Percentiles rank a stretch among this genome's conserved stretches.
phyloP scores from a whole-genome alignment of 495 filamentous ascomycete species.

The Barbatosphaeria neglecta region DNA sequence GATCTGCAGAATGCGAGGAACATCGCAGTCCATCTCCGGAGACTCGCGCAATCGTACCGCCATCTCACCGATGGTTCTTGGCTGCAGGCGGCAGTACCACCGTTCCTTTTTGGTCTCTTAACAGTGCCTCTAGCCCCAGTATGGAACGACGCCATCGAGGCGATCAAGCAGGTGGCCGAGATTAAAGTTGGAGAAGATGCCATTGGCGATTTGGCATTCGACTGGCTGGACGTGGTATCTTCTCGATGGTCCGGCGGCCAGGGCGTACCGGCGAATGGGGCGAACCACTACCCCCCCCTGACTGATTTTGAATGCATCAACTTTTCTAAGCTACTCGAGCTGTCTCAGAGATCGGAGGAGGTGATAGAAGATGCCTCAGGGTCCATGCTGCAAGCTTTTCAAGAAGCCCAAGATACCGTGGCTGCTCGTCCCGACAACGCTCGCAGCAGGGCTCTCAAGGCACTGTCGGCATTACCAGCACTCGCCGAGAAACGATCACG shows the following conservation, averaged over 20 bases:
- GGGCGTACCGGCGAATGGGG: conserved; percentile 1
- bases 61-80: conserved; percentile 44
- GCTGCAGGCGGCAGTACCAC: conserved; percentile 60
- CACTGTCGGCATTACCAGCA: conserved; percentile 59
- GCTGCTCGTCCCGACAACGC: conserved; percentile 31
- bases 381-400: conserved; percentile 39
- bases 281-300: conserved; percentile 13
- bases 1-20: conserved; percentile 62
- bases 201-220: conserved; percentile 61
- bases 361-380: conserved; percentile 28
- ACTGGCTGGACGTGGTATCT: conserved; percentile 60
- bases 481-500: conserved; percentile 80
- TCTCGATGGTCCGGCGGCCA: conserved; percentile 29
- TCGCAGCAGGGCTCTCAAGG: conserved; percentile 65
- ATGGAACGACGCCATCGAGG: conserved; percentile 71
- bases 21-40: conserved; percentile 74
- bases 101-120: conserved; percentile 80
- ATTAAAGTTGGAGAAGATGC: conserved; percentile 57
- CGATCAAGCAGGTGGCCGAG: conserved; percentile 63
- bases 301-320: conserved; percentile 79
- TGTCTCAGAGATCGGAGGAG: conserved; percentile 25
- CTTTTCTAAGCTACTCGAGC: conserved; percentile 42
- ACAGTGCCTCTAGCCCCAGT: conserved; percentile 70
- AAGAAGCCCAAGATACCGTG: conserved; percentile 33
- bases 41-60: conserved; percentile 52